Conservation (phyloP, 2,329 filamentous ascomycete genomes). For the Sclerotinia nivalis region DNA sequence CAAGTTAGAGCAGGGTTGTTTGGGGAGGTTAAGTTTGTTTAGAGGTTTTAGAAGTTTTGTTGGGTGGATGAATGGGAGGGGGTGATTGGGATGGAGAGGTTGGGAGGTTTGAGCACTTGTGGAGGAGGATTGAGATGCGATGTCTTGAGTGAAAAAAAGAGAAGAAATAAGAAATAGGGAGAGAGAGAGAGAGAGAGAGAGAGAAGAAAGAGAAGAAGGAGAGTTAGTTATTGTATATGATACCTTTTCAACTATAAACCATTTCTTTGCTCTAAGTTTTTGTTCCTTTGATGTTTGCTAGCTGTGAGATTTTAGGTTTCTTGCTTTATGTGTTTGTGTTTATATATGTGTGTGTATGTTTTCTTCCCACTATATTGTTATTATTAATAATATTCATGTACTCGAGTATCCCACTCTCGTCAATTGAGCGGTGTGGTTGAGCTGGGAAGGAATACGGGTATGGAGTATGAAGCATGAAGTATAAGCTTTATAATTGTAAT, state of each 20-base stretch:
- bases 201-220: background rate
- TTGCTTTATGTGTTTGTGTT: background rate
- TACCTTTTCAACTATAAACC: background rate
- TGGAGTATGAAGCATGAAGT: too few relatives aligned
- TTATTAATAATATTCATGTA: too few relatives aligned
- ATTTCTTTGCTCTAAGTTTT: background rate
- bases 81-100: background rate
- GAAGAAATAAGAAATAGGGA: background rate
- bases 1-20: constrained; percentile 75
- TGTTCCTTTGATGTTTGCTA: background rate
- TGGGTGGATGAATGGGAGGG: background rate
- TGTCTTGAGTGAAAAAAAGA: background rate
- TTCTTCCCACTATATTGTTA: too few relatives aligned
- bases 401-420: too few relatives aligned
- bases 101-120: background rate
- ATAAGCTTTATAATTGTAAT: too few relatives aligned
- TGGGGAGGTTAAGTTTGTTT: constrained; percentile 68
- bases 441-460: too few relatives aligned
- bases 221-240: background rate
- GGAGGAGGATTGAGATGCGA: background rate
- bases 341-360: too few relatives aligned
- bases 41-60: constrained; percentile 10
- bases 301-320: too few relatives aligned
- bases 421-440: too few relatives aligned
- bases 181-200: background rate